phyloP scores from a whole-genome alignment of 2,329 filamentous ascomycete species.

The Stachybotrys echinatus region DNA sequence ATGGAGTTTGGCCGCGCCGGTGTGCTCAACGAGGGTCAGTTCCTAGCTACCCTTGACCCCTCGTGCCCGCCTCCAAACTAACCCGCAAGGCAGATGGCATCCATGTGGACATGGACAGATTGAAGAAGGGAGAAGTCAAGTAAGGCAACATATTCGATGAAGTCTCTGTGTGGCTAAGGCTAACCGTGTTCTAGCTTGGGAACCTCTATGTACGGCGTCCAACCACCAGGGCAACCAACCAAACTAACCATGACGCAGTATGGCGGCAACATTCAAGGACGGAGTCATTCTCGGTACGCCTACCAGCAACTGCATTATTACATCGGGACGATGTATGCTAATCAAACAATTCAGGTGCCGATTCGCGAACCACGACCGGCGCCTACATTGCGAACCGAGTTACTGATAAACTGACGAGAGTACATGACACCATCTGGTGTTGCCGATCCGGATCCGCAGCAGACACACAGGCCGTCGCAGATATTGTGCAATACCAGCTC shows the following conservation, averaged over 20 bases:
- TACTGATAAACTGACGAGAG: constrained; percentile 97
- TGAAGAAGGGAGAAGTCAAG: constrained; percentile 99
- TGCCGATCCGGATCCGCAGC: constrained; percentile 96
- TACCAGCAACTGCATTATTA: background rate
- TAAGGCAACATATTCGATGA: constrained; percentile 41
- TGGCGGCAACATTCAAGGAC: constrained; percentile 99
- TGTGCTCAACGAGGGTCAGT: constrained; percentile 57
- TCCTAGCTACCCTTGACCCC: constrained; percentile 12
- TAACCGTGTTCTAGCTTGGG: constrained; percentile 63
- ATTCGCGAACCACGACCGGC: constrained; percentile 95
- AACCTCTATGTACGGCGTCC: constrained; percentile 79
- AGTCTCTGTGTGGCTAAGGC: constrained; percentile 6
- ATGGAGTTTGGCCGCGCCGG: constrained; percentile 63
- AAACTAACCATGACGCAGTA: constrained; percentile 48
- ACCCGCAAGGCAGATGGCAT: constrained; percentile 72
- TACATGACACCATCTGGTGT: constrained; percentile 99
- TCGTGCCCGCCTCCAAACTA: constrained; percentile 14
- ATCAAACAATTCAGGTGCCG: constrained; percentile 59
- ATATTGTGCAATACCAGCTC: constrained; percentile 96
- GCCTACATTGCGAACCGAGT: constrained; percentile 99
- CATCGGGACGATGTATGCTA: background rate
- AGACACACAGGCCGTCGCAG: constrained; percentile 95
- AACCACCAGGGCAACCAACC: constrained; percentile 16
- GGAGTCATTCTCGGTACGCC: constrained; percentile 81
- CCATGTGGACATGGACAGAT: constrained; percentile 95